These are phyloP conservation scores for Stagonosporopsis chrysanthemi DNA, from an alignment of 2,329 filamentous ascomycete species.

Conservation along the genomic window DNA sequence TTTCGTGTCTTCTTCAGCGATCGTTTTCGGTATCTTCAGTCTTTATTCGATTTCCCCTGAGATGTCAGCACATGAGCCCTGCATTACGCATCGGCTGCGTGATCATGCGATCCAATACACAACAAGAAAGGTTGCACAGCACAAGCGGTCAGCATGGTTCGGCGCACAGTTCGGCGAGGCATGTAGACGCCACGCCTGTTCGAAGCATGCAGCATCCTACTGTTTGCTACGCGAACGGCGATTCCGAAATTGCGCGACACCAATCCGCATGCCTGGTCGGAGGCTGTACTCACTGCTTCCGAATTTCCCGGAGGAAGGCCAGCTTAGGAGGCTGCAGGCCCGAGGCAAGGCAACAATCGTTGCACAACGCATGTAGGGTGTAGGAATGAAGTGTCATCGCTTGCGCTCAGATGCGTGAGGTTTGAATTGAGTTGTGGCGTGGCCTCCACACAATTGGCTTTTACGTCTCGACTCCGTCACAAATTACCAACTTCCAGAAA, in stretches of 20 bases:
- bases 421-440: neutral
- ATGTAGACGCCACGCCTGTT: slow-evolving; percentile 1
- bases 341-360: slow-evolving; percentile 14
- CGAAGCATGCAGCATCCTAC: slow-evolving; percentile 1
- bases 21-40: neutral
- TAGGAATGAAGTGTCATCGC: slow-evolving; percentile 15
- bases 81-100: slow-evolving; percentile 1
- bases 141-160: slow-evolving; percentile 11
- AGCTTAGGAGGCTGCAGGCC: neutral
- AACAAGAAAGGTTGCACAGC: slow-evolving; percentile 5
- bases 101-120: slow-evolving; percentile 9
- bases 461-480: neutral
- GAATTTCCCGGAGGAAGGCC: neutral
- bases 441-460: neutral
- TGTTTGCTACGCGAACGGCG: neutral
- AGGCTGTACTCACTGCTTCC: slow-evolving; percentile 3
- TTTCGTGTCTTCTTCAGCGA: neutral
- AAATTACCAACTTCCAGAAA: neutral
- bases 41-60: neutral
- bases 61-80: neutral
- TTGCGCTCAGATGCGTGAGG: slow-evolving; percentile 11
- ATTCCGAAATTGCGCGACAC: slow-evolving; percentile 1
- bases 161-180: slow-evolving; percentile 19
- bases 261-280: slow-evolving; percentile 4
- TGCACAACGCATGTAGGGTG: slow-evolving; percentile 7